Evolutionary conservation across 805 yeast species (phyloP).

Genomic region (Cyberlindnera nakhonratchasimensis): DNA sequence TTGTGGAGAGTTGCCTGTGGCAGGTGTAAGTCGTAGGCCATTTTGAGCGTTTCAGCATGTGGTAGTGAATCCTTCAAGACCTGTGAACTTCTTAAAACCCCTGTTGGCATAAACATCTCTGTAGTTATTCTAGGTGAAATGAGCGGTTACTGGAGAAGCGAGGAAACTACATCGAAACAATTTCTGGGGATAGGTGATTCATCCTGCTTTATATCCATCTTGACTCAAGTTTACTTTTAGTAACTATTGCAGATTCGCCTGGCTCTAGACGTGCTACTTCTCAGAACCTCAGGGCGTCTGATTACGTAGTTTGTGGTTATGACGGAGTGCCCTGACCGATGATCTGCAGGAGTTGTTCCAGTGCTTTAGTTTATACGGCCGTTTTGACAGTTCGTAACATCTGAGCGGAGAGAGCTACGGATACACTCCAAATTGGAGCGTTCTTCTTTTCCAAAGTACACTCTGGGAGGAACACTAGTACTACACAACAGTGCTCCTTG

Average conservation of each 20-base stretch:
- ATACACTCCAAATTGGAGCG: too few species aligned
- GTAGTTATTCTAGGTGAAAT: background rate
- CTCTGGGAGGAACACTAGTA: too few species aligned
- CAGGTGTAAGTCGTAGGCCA: conserved; percentile 30
- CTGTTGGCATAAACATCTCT: conserved; percentile 21
- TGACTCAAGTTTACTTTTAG: too few species aligned
- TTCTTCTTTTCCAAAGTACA: too few species aligned
- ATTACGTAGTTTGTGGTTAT: background rate
- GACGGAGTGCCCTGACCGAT: background rate
- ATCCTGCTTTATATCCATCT: too few species aligned
- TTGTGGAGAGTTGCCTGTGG: conserved; percentile 25
- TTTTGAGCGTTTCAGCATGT: conserved; percentile 54
- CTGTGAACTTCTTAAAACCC: conserved; percentile 69
- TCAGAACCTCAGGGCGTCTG: background rate
- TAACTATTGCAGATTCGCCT: too few species aligned
- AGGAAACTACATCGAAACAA: too few species aligned
- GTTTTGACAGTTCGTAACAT: conserved; percentile 1
- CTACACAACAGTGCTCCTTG: too few species aligned
- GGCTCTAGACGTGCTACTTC: background rate
- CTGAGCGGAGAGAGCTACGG: background rate
- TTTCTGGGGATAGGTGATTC: too few species aligned
- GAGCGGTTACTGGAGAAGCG: background rate
- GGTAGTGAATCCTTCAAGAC: conserved; percentile 49
- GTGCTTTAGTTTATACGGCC: too few species aligned
- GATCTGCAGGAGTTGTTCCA: background rate